Evolutionary conservation across 768 basidiomycete species (phyloP).

Genomic region (Termitomyces sp.): DNA sequence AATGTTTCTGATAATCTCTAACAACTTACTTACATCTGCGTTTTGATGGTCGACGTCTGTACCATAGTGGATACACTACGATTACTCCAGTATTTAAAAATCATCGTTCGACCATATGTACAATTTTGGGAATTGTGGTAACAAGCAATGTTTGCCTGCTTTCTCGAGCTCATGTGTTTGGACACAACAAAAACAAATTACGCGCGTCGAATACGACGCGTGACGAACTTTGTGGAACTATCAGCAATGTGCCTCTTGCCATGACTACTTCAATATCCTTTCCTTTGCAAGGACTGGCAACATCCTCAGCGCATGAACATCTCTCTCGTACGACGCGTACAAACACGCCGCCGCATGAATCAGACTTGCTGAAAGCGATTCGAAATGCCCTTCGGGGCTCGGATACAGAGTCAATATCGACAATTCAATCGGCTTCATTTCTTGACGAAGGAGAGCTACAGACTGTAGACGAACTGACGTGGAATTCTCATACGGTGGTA

Average conservation of each 20-base stretch:
- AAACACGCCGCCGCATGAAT: slow-evolving; percentile 20
- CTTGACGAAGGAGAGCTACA: slow-evolving; percentile 31
- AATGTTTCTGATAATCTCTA: slow-evolving; percentile 13
- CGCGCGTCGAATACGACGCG: slow-evolving; percentile 7
- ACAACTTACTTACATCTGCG: slow-evolving; percentile 10
- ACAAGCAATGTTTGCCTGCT: background rate
- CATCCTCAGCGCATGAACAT: slow-evolving; percentile 39
- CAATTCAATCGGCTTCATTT: slow-evolving; percentile 38
- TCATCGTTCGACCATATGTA: background rate
- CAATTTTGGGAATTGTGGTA: slow-evolving; percentile 6
- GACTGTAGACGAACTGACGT: slow-evolving; percentile 63
- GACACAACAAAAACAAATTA: background rate
- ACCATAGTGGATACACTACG: slow-evolving; percentile 13
- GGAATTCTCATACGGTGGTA: slow-evolving; percentile 61
- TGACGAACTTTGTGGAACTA: background rate
- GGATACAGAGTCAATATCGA: slow-evolving; percentile 33
- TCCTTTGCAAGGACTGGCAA: slow-evolving; percentile 34
- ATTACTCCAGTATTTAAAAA: slow-evolving; percentile 1
- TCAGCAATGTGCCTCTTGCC: slow-evolving; percentile 5
- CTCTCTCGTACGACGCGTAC: slow-evolving; percentile 26
- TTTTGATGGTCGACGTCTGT: slow-evolving; percentile 10
- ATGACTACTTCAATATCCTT: slow-evolving; percentile 23
- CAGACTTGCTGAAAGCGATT: slow-evolving; percentile 50
- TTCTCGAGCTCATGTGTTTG: background rate
- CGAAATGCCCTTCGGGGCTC: slow-evolving; percentile 54